These are phyloP conservation scores for Pulveroboletus ravenelii DNA, from an alignment of 768 basidiomycete genomes.

Conservation along the genomic window DNA sequence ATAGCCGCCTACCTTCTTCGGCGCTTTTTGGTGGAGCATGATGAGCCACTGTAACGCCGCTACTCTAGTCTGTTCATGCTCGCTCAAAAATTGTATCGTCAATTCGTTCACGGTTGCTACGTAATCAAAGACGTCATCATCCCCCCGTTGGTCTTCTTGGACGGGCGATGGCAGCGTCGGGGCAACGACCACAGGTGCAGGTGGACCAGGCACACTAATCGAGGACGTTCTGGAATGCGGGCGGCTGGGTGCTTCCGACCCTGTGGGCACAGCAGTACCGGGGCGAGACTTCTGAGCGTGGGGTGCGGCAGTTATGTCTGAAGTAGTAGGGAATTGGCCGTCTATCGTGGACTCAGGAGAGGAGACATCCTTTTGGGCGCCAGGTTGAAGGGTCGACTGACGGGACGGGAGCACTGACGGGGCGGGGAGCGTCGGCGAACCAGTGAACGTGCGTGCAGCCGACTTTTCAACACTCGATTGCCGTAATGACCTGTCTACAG, in stretches of 20 bases:
- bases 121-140: constrained; percentile 82
- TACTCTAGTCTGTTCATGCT: constrained; percentile 94
- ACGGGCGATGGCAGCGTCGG: constrained; percentile 28
- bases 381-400: constrained; percentile 44
- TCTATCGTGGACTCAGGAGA: constrained; percentile 44
- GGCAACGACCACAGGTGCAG: constrained; percentile 29
- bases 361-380: constrained; percentile 41
- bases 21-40: constrained; percentile 98
- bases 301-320: constrained; percentile 39
- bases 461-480: constrained; percentile 26
- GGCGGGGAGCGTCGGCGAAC: constrained; percentile 54
- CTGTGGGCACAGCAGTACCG: constrained; percentile 16
- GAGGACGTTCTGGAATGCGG: constrained; percentile 60
- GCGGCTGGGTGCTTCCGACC: constrained; percentile 43
- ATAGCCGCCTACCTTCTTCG: constrained; percentile 65
- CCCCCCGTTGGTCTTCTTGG: constrained; percentile 42
- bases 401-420: constrained; percentile 41
- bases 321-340: constrained; percentile 23
- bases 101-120: constrained; percentile 88
- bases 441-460: constrained; percentile 35
- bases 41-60: constrained; percentile 96
- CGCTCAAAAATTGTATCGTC: constrained; percentile 90
- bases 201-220: constrained; percentile 35
- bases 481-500: constrained; percentile 43
- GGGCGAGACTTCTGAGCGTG: constrained; percentile 27